A percentile compares a stretch with the other conserved stretches of the same genome.
These are phyloP conservation scores for Suillus subaureus DNA, from an alignment of 768 basidiomycete genomes.

Conservation along the genomic window DNA sequence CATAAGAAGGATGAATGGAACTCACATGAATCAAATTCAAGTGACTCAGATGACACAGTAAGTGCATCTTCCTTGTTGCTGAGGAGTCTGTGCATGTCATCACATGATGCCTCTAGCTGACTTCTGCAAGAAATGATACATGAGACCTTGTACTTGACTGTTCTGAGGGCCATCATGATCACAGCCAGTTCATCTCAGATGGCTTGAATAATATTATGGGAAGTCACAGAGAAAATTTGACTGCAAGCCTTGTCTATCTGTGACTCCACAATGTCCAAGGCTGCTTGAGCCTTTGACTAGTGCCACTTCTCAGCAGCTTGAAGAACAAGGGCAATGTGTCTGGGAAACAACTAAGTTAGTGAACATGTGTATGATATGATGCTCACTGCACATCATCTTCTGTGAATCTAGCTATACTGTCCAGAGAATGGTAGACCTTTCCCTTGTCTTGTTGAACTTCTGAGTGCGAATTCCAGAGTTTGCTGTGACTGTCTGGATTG, in stretches of 20 bases:
- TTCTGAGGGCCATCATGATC: not conserved
- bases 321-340: not conserved
- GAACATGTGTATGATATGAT: not conserved
- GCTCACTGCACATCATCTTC: not conserved
- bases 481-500: not conserved
- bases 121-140: not conserved
- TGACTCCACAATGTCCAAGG: not conserved
- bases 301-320: not conserved
- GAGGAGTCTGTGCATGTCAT: not conserved
- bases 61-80: not conserved
- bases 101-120: not conserved
- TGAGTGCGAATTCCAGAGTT: not conserved
- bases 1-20: not conserved
- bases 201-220: not conserved
- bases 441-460: not conserved
- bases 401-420: too few relatives aligned
- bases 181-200: not conserved
- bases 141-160: not conserved
- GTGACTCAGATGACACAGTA: not conserved
- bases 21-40: not conserved
- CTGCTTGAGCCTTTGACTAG: not conserved
- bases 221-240: not conserved
- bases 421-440: not conserved
- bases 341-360: not conserved
- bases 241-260: not conserved